Evolutionary conservation across 257 asterid species (phyloP), one percentile per base, ranked within the genome.

Genomic region (Jaltomata sinuosa): DNA sequence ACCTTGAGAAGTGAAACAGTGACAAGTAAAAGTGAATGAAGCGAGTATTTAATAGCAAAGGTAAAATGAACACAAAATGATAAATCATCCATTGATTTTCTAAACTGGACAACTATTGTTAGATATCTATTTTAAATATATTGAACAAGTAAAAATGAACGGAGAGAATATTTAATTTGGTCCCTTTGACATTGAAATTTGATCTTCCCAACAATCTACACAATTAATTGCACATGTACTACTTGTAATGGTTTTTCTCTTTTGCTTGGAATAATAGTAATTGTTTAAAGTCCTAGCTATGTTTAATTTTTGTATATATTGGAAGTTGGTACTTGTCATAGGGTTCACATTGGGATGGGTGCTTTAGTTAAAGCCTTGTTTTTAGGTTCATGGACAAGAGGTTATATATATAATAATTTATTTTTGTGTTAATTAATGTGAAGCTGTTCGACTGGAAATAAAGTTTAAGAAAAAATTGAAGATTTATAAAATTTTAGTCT

Each of bases 181-280:
- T 27, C 82, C n/a, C 36, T 9, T 49, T 77, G 57, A 49, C 40
- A 27, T 77, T 77, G 82, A 77, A 77, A 27, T 77, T 27, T 77
- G 62, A 77, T 3, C 29, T 49, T 49, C 62, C 62, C 82, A 77
- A 49, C 82, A 25, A 77, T 77, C 62, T 29, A 8, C 82, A 16
- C 45, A 77, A 77, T 77, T 77, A 77, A 77, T 49, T 77, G 82
- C 82, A 77, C 82, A 49, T 77, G 82, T 2, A 77, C 62, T 2
- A 77, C 82, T 25, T 25, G 61, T 76, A 27, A 47, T 76, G 61
- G 61, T 27, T 47, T 47, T 25, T 47, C 15, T 76, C 0, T 15
- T 74, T 25, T 76, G 27, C 25, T 49, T 49, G 16, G 22, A 77
- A 29, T 19, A 34, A 34, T 68, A 27, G 36, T 32, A 38, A 61